Conservation (phyloP, 2,329 filamentous ascomycete species). For the Xylaria polymorpha region DNA sequence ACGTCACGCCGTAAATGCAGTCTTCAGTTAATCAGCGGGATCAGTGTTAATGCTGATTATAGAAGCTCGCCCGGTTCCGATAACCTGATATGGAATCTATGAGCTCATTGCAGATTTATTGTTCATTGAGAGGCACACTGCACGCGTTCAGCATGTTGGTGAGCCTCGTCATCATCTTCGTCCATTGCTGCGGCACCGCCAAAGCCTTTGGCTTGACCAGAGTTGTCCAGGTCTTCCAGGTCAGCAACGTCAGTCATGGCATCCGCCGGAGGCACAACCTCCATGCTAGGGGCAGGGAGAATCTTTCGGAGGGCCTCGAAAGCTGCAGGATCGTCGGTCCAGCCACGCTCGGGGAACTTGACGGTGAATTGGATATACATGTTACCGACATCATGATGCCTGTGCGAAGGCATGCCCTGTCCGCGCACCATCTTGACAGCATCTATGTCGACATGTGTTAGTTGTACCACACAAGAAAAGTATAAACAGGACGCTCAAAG, state of each 20-base stretch:
- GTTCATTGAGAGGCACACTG: slow-evolving; percentile 87
- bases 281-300: slow-evolving; percentile 75
- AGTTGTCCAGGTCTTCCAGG: slow-evolving; percentile 85
- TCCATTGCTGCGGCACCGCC: slow-evolving; percentile 73
- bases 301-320: slow-evolving; percentile 85
- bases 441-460: slow-evolving; percentile 63
- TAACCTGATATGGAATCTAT: slow-evolving; percentile 27
- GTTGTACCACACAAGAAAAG: slow-evolving; percentile 20
- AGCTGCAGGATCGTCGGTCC: slow-evolving; percentile 73
- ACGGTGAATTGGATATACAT: slow-evolving; percentile 97
- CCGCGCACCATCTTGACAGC: slow-evolving; percentile 93
- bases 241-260: slow-evolving; percentile 92
- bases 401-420: slow-evolving; percentile 96
- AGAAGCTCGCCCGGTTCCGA: slow-evolving; percentile 29
- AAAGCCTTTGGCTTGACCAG: slow-evolving; percentile 74
- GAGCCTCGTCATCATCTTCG: slow-evolving; percentile 82
- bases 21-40: slow-evolving; percentile 29
- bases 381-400: slow-evolving; percentile 96
- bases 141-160: slow-evolving; percentile 80
- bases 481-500: neutral
- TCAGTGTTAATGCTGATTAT: slow-evolving; percentile 20
- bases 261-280: slow-evolving; percentile 78
- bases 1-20: slow-evolving; percentile 49
- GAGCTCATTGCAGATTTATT: slow-evolving; percentile 4
- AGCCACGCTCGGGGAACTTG: slow-evolving; percentile 90